A percentile compares a stretch with the other conserved stretches of the same genome.
These are phyloP conservation scores for Flaveria trinervia DNA, from an alignment of 129 eudicot species.

Conservation along the genomic window DNA sequence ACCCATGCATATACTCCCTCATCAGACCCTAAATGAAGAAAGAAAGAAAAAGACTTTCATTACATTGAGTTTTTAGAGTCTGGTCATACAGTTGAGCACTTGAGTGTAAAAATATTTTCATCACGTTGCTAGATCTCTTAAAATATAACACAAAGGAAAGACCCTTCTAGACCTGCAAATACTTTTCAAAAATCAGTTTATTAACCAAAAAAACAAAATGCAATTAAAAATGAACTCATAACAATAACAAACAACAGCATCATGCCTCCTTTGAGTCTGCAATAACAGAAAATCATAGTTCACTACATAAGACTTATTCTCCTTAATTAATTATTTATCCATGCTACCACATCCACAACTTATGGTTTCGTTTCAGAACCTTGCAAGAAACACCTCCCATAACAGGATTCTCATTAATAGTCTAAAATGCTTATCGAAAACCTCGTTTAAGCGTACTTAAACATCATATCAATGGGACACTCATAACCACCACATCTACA, in stretches of 20 bases:
- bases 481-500: not conserved
- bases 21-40: slow-evolving; percentile 58
- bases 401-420: not conserved
- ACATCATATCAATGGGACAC: not conserved
- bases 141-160: slow-evolving; percentile 6
- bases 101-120: not conserved
- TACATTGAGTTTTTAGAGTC: slow-evolving; percentile 3
- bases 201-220: slow-evolving; percentile 5
- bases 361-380: not conserved
- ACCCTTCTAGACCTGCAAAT: slow-evolving; percentile 8
- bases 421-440: not conserved
- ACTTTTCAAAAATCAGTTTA: not conserved
- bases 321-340: not conserved
- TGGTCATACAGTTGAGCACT: slow-evolving; percentile 8
- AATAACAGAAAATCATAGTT: not conserved
- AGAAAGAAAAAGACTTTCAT: not conserved
- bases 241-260: not conserved
- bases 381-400: not conserved
- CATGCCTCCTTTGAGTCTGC: not conserved
- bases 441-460: not conserved
- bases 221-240: slow-evolving; percentile 7
- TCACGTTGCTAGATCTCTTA: not conserved
- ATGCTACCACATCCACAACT: not conserved
- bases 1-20: slow-evolving; percentile 99
- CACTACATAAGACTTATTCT: not conserved